phyloP scores from a whole-genome alignment of 148 eudicot genomes.

The Talinum fruticosum region DNA sequence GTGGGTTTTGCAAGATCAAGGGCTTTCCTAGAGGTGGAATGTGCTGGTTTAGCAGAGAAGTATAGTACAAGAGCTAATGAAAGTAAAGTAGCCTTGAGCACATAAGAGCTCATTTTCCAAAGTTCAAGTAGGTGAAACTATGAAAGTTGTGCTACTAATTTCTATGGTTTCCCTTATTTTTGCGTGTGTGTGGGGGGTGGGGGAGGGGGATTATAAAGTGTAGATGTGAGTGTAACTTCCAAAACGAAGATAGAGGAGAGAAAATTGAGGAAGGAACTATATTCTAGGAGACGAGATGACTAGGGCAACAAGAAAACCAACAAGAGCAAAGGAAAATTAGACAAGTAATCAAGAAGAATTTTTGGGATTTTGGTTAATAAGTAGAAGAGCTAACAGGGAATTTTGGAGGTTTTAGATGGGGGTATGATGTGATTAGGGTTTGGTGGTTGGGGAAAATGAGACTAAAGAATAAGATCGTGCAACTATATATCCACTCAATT shows the following conservation, averaged over 20 bases:
- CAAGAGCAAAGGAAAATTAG: not conserved
- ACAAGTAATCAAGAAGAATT: not conserved
- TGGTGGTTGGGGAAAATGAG: not conserved
- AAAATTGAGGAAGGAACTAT: slow-evolving; percentile 11
- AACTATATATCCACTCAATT: slow-evolving; percentile 15
- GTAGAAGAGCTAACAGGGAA: not conserved
- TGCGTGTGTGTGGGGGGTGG: not conserved
- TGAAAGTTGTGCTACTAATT: not conserved
- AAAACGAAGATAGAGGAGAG: slow-evolving; percentile 6
- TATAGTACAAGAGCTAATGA: slow-evolving; percentile 18
- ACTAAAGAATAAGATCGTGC: slow-evolving; percentile 12
- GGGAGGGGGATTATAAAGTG: slow-evolving; percentile 5
- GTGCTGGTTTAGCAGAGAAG: slow-evolving; percentile 28
- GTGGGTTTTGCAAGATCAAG: slow-evolving; percentile 20
- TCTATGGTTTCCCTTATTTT: not conserved
- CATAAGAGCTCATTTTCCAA: slow-evolving; percentile 26
- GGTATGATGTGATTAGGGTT: not conserved
- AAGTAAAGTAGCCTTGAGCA: slow-evolving; percentile 20
- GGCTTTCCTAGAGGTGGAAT: slow-evolving; percentile 41
- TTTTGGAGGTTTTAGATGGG: not conserved
- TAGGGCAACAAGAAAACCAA: not conserved
- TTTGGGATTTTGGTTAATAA: not conserved
- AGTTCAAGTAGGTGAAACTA: not conserved
- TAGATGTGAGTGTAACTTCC: not conserved
- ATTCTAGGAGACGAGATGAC: not conserved